Percentiles rank a stretch among this genome's conserved stretches.
phyloP scores from a whole-genome alignment of 768 basidiomycete genomes.

The Lactarius evosmus region DNA sequence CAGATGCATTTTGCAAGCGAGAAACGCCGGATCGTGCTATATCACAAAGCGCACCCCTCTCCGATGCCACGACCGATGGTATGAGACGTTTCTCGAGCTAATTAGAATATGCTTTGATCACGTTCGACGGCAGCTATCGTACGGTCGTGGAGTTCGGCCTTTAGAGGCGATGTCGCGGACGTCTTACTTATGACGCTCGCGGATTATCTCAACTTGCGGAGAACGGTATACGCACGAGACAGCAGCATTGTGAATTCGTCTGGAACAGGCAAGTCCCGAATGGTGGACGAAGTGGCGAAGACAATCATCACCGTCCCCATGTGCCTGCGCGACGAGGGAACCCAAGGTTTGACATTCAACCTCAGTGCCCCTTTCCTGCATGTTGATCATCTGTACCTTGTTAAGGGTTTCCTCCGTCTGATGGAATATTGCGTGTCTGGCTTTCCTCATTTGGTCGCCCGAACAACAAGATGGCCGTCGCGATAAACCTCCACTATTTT shows the following conservation, averaged over 20 bases:
- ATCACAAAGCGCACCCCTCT: no score
- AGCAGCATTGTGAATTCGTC: neutral
- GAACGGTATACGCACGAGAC: neutral
- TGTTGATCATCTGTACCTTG: neutral
- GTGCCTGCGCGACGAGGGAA: neutral
- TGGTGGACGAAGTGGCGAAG: neutral
- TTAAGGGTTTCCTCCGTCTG: no score
- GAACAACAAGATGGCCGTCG: no score
- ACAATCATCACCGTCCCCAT: conserved; percentile 3
- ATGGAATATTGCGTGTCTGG: no score
- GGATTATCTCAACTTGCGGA: neutral
- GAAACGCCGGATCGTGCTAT: no score
- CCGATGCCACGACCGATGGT: no score
- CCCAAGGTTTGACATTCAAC: neutral
- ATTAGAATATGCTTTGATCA: no score
- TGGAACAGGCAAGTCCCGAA: conserved; percentile 8
- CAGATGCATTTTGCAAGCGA: no score
- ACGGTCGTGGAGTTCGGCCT: neutral
- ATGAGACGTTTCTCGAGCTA: no score
- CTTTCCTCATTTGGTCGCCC: no score
- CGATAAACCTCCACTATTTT: no score
- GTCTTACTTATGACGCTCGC: neutral
- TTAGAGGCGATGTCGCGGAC: neutral
- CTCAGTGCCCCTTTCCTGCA: neutral
- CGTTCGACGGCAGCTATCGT: neutral